Base-by-base conservation (phyloP, 371 early-diverging fungal species). In the Mucor piriformis region DNA sequence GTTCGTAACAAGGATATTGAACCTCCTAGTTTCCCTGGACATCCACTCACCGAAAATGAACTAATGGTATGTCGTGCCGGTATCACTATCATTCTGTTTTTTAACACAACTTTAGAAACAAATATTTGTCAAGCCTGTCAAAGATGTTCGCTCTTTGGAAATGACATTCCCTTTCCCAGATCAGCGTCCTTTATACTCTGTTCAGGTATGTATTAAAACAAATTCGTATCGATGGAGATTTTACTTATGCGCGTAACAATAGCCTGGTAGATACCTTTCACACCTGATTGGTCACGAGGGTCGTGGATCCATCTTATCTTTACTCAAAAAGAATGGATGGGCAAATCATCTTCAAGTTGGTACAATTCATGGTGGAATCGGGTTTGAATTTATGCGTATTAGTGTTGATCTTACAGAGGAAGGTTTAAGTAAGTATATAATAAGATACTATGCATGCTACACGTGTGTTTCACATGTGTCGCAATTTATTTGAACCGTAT, bases 111-210 rank as follows among this genome's bases (percentile, higher is more conserved):
- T 55, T 13, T 70, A 90, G 83, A 88, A 83, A 70, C 78, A 85
- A 66, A 82, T 95, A 23, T 81, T 76, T 54, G 83, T 92, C 43
- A 90, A 92, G 64, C 93, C 94, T 34, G 90, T 96, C 51, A 92
- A 92, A 65, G 89, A 96, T 65, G 72, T 86, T 18, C 86, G 92
- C 16, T 70, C 79, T 5, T 70, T 98, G 47, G 86, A 88, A 52
- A 66, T 98, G 66, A 83, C 84, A 13, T 98, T 95, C 61, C 92
- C 94, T n/a, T 88, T 94, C 64, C 94, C 95, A 0, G 93, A 93
- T 66, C 83, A 86, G 66, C 67, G 76, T 33, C 76, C 76, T 0
- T 54, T 81, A 48, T 91, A 84, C 66, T 69, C 64, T 16, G 74
- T 72, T 24, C 81, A 84, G 69, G 85, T 85, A 81, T 6, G 4